Evolutionary conservation across 2,329 filamentous ascomycete species (phyloP).

Genomic region (Stylonectria norvegica): DNA sequence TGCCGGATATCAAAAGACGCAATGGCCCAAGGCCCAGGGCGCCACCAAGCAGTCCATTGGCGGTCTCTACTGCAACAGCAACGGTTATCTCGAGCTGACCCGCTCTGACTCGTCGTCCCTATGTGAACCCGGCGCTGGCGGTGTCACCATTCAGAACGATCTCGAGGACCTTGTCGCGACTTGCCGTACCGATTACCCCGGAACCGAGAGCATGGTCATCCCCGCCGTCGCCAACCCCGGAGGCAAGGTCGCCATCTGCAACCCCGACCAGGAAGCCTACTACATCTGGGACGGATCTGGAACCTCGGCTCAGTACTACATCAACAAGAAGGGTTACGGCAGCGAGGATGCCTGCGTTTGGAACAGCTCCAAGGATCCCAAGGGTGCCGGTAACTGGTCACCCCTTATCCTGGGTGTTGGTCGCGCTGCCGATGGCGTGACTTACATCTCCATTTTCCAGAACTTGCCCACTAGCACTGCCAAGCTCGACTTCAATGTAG

Average conservation of each 20-base stretch:
- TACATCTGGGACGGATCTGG: slow-evolving; percentile 71
- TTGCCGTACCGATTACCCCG: slow-evolving; percentile 96
- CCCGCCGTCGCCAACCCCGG: slow-evolving; percentile 65
- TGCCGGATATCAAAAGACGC: slow-evolving; percentile 85
- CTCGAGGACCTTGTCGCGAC: slow-evolving; percentile 64
- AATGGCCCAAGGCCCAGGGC: slow-evolving; percentile 81
- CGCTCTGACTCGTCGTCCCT: slow-evolving; percentile 65
- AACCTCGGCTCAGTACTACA: slow-evolving; percentile 94
- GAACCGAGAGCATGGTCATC: slow-evolving; percentile 83
- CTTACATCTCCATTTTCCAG: slow-evolving; percentile 80
- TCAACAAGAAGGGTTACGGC: slow-evolving; percentile 75
- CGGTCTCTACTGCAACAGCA: slow-evolving; percentile 72
- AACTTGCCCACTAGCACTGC: slow-evolving; percentile 73
- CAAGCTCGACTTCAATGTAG: slow-evolving; percentile 73
- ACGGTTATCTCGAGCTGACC: slow-evolving; percentile 74
- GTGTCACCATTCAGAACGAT: slow-evolving; percentile 73
- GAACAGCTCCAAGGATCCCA: slow-evolving; percentile 48
- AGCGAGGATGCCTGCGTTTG: slow-evolving; percentile 73
- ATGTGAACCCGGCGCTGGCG: slow-evolving; percentile 69
- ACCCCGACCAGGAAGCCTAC: slow-evolving; percentile 68
- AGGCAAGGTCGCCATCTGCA: slow-evolving; percentile 62
- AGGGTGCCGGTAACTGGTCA: slow-evolving; percentile 76
- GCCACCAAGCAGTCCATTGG: slow-evolving; percentile 79
- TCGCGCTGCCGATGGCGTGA: slow-evolving; percentile 58
- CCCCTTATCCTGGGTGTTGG: slow-evolving; percentile 84